Percentiles rank a stretch among this genome's conserved stretches.
Conservation (phyloP, 208 protist genomes). For the Polymyxa betae region DNA sequence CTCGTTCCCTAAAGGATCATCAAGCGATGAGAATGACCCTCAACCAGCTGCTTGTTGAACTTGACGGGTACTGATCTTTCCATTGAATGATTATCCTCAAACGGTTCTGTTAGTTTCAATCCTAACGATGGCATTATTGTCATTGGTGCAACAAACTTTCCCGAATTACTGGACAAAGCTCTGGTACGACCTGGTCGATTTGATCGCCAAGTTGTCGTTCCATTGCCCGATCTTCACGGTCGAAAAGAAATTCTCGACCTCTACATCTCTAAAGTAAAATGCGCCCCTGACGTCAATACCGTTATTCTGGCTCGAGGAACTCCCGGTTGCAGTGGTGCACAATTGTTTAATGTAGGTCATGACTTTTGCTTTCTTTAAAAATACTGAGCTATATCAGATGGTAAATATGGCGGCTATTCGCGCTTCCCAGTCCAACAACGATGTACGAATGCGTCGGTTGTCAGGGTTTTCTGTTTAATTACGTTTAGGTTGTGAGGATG, state of each 20-base stretch:
- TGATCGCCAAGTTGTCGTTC: slow-evolving; percentile 58
- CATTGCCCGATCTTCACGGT: slow-evolving; percentile 57
- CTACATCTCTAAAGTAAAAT: slow-evolving; percentile 50
- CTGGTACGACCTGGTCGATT: slow-evolving; percentile 64
- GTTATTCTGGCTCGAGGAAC: background rate
- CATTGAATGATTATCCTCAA: background rate
- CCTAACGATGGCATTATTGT: slow-evolving; percentile 63
- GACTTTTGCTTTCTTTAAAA: background rate
- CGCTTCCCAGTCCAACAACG: background rate
- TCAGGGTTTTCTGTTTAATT: too few species aligned
- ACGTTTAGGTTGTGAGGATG: slow-evolving; percentile 50
- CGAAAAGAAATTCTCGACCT: slow-evolving; percentile 49
- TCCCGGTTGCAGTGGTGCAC: background rate
- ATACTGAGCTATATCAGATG: background rate
- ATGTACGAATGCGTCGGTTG: too few species aligned
- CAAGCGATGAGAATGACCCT: slow-evolving; percentile 79
- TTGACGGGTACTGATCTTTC: slow-evolving; percentile 82
- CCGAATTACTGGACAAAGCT: slow-evolving; percentile 64
- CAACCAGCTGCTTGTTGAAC: slow-evolving; percentile 95
- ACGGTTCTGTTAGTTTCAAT: slow-evolving; percentile 53
- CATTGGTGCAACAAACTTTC: slow-evolving; percentile 67
- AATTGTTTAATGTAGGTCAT: background rate
- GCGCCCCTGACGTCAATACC: background rate
- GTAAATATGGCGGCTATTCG: slow-evolving; percentile 19
- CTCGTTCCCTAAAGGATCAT: slow-evolving; percentile 57